Percentiles rank a stretch among this genome's conserved stretches.
Evolutionary conservation across 2,329 filamentous ascomycete species (phyloP).

Genomic region (Sporothrix pseudoabietina): DNA sequence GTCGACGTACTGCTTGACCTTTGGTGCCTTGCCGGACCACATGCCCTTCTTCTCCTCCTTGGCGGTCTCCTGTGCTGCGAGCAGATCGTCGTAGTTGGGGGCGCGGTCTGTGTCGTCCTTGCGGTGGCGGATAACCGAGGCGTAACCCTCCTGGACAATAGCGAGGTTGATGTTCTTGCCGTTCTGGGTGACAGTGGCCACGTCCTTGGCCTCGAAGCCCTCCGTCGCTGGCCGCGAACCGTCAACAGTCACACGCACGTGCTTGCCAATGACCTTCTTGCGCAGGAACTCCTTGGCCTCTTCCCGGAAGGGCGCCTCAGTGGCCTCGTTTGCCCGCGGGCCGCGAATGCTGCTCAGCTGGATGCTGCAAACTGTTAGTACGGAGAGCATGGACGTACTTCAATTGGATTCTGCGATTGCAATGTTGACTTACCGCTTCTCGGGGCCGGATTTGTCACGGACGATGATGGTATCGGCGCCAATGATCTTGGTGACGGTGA

Average conservation of each 20-base stretch:
- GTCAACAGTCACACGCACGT: slow-evolving; percentile 85
- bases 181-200: slow-evolving; percentile 81
- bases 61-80: slow-evolving; percentile 77
- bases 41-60: slow-evolving; percentile 91
- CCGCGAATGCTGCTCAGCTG: slow-evolving; percentile 91
- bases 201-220: slow-evolving; percentile 91
- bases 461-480: slow-evolving; percentile 88
- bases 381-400: neutral
- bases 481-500: slow-evolving; percentile 80
- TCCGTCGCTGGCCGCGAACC: slow-evolving; percentile 87
- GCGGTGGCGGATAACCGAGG: slow-evolving; percentile 90
- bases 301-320: slow-evolving; percentile 83
- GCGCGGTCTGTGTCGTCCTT: slow-evolving; percentile 93
- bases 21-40: slow-evolving; percentile 87
- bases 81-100: slow-evolving; percentile 87
- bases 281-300: slow-evolving; percentile 96
- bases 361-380: slow-evolving; percentile 48
- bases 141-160: slow-evolving; percentile 90
- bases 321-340: slow-evolving; percentile 83
- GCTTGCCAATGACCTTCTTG: slow-evolving; percentile 93
- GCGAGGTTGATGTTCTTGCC: slow-evolving; percentile 83
- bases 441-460: slow-evolving; percentile 77
- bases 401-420: no score
- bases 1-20: slow-evolving; percentile 77
- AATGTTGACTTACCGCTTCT: slow-evolving; percentile 63